Evolutionary conservation across 2,329 filamentous ascomycete genomes (phyloP).

Genomic region (Blumeria graminis): DNA sequence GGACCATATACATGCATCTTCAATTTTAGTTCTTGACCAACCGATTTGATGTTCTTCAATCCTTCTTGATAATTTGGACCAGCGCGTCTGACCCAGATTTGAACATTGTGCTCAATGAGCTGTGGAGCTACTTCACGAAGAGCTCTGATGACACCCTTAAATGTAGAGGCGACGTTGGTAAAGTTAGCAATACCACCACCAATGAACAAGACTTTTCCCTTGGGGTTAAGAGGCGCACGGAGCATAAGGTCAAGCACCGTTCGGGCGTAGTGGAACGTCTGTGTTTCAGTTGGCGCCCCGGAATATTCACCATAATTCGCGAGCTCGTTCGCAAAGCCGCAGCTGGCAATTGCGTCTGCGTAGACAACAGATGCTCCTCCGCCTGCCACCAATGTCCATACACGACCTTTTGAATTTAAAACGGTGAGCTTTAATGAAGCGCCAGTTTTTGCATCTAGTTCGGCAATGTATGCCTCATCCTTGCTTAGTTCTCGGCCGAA

Average conservation of each 20-base stretch:
- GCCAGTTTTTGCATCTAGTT: constrained; percentile 97
- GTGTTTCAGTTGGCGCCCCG: constrained; percentile 91
- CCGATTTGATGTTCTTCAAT: constrained; percentile 98
- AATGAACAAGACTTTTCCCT: constrained; percentile 98
- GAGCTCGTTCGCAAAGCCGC: constrained; percentile 83
- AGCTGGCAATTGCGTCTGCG: constrained; percentile 90
- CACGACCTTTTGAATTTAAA: constrained; percentile 69
- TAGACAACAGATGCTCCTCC: constrained; percentile 99
- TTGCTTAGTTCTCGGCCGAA: constrained; percentile 97
- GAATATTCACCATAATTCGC: constrained; percentile 99
- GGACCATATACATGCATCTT: constrained; percentile 80
- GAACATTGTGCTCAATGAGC: constrained; percentile 85
- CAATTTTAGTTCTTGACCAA: constrained; percentile 78
- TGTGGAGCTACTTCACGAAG: constrained; percentile 70
- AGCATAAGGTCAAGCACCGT: constrained; percentile 97
- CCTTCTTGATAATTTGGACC: constrained; percentile 99
- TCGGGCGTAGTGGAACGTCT: constrained; percentile 96
- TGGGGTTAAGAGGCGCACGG: constrained; percentile 55
- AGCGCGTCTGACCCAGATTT: constrained; percentile 82
- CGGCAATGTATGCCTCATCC: constrained; percentile 97
- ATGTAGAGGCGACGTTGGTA: constrained; percentile 96
- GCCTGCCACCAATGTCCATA: constrained; percentile 97
- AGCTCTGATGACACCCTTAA: constrained; percentile 98
- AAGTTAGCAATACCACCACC: constrained; percentile 99
- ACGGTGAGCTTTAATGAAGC: constrained; percentile 96